phyloP scores from a whole-genome alignment of 768 basidiomycete species.

The Psilocybe sp. region DNA sequence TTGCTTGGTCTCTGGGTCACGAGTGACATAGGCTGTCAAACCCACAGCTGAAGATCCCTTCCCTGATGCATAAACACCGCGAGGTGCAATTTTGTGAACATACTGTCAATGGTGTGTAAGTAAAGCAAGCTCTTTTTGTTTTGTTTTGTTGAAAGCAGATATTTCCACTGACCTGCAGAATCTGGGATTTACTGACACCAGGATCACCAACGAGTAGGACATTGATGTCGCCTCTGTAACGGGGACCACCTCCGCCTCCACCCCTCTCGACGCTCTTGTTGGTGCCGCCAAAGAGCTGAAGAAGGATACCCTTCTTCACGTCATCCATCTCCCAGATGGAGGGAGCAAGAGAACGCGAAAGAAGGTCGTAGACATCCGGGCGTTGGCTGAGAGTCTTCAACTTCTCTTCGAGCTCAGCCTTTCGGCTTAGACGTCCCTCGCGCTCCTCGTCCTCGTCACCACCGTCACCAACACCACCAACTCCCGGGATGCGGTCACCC shows the following conservation, averaged over 20 bases:
- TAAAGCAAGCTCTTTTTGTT: not conserved
- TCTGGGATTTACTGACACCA: slow-evolving; percentile 95
- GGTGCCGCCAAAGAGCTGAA: slow-evolving; percentile 96
- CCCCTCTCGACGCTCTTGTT: slow-evolving; percentile 93
- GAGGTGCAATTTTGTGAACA: slow-evolving; percentile 97
- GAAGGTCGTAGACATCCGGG: slow-evolving; percentile 83
- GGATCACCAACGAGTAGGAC: slow-evolving; percentile 97
- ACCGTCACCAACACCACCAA: slow-evolving; percentile 69
- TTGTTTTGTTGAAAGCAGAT: not conserved
- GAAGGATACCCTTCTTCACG: slow-evolving; percentile 95
- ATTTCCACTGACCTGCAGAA: slow-evolving; percentile 74
- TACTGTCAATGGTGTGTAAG: slow-evolving; percentile 70
- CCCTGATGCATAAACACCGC: slow-evolving; percentile 96
- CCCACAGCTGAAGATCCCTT: slow-evolving; percentile 99
- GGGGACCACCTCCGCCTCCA: slow-evolving; percentile 92
- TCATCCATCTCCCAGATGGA: slow-evolving; percentile 99
- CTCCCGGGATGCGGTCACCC: slow-evolving; percentile 65
- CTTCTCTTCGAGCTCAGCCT: slow-evolving; percentile 78
- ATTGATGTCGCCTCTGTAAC: slow-evolving; percentile 98
- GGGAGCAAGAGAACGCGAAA: slow-evolving; percentile 85
- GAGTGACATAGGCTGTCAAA: slow-evolving; percentile 96
- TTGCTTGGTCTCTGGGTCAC: slow-evolving; percentile 98
- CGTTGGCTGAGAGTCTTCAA: slow-evolving; percentile 68
- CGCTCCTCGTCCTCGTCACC: slow-evolving; percentile 38
- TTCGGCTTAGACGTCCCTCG: slow-evolving; percentile 42